Evolutionary conservation across 2,329 filamentous ascomycete genomes (phyloP), one percentile per base, ranked within the genome.

Genomic region (Colletotrichum sp.): DNA sequence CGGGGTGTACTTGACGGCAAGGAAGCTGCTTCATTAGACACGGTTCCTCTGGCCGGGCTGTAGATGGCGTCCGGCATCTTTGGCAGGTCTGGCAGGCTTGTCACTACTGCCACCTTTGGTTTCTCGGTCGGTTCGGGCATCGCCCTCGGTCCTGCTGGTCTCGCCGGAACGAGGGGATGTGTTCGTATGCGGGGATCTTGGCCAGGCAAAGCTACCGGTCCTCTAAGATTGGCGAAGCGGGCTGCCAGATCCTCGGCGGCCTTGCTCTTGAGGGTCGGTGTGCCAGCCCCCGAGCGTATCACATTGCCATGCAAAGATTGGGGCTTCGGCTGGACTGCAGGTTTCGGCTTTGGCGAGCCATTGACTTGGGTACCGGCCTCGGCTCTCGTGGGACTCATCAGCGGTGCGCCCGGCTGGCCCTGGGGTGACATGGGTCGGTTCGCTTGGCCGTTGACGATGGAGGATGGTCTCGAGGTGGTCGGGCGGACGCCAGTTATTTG

Each of bases 61-160:
- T 96, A 96, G 6, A 94, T 94, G 9, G 94, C 93, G 79, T 93
- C 93, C 2, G 94, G 94, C 61, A 93, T 85, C 81, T 94, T 94
- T 13, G 94, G 94, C 80, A 95, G 85, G 18, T 87, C 87, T 13
- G 90, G 88, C 9, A 91, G 82, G n/a, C 89, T 82, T 30, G 86
- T 90, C 62, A 90, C 86, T 1, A 92, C 79, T 4, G 87, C 86
- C 12, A 90, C 81, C 66, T 87, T 87, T 2, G 86, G 84, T 58
- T 87, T 86, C 21, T 83, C 81, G 6, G 82, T 78, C 30, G 84
- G 82, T 34, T 73, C 70, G 24, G 88, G 88, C 88, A 92, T 91
- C 13, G 88, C 86, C 75, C 91, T 87, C 26, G 91, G 89, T 4
- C 89, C 90, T 66, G 84, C 76, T 21, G 83, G 82, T 60, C 81